Evolutionary conservation across 345 rosid genomes (phyloP).

Genomic region (Erucastrum elatum): DNA sequence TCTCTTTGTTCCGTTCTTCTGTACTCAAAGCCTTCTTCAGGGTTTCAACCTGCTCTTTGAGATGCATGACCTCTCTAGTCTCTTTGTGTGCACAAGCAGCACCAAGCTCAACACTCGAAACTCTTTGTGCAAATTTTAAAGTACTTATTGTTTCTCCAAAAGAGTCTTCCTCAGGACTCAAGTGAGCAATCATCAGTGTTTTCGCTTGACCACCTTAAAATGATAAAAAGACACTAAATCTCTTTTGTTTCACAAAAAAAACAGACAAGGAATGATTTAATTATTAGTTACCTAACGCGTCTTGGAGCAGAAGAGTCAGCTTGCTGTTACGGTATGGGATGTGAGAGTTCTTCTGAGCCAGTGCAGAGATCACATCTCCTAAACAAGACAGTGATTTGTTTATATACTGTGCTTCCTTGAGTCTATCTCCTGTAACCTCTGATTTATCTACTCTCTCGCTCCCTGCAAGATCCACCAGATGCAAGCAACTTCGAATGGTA

Average conservation of each 20-base stretch:
- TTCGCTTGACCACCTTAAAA: slow-evolving; percentile 79
- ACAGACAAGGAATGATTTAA: background rate
- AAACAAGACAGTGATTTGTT: slow-evolving; percentile 93
- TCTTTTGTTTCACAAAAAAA: background rate
- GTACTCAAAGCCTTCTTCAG: slow-evolving; percentile 76
- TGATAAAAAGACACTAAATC: slow-evolving; percentile 1
- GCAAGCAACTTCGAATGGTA: slow-evolving; percentile 76
- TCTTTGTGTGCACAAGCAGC: slow-evolving; percentile 80
- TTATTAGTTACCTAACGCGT: slow-evolving; percentile 63
- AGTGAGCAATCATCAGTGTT: slow-evolving; percentile 90
- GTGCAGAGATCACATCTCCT: slow-evolving; percentile 88
- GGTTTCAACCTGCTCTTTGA: slow-evolving; percentile 83
- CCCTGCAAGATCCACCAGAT: slow-evolving; percentile 96
- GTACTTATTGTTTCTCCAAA: slow-evolving; percentile 82
- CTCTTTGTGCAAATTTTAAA: slow-evolving; percentile 88
- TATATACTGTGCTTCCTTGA: slow-evolving; percentile 88
- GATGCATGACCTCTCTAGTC: slow-evolving; percentile 73
- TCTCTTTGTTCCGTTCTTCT: slow-evolving; percentile 52
- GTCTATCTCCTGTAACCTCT: slow-evolving; percentile 90
- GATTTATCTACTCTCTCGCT: slow-evolving; percentile 95
- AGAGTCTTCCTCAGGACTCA: slow-evolving; percentile 86
- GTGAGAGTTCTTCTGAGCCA: slow-evolving; percentile 87
- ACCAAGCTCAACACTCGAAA: slow-evolving; percentile 79
- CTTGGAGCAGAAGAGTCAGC: slow-evolving; percentile 90
- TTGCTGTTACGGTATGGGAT: slow-evolving; percentile 98